Conservation (phyloP, 352 stramenopile genomes). For the Globisporangium sylvaticum region DNA sequence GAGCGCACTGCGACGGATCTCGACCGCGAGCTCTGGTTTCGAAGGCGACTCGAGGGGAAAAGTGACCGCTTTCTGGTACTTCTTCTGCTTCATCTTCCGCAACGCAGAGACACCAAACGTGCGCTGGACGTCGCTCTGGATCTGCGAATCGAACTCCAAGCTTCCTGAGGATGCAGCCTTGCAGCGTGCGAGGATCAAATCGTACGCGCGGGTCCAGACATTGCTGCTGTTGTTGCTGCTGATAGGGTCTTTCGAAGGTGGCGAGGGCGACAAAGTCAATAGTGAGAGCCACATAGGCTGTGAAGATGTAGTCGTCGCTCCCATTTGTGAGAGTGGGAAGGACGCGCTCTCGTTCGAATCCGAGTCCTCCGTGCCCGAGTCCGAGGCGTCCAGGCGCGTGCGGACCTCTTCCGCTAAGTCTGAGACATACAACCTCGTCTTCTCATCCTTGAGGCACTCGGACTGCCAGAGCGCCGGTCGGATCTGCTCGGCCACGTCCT, state of each 20-base stretch:
- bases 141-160: constrained; percentile 63
- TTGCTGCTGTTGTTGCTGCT: background rate
- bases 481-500: constrained; percentile 6
- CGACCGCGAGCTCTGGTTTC: constrained; percentile 17
- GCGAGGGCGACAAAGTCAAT: background rate
- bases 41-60: background rate
- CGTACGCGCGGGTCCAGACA: constrained; percentile 36
- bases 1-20: constrained; percentile 35
- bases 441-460: constrained; percentile 44
- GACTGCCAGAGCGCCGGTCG: constrained; percentile 40
- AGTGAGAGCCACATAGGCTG: constrained; percentile 16
- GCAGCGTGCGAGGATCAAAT: constrained; percentile 45
- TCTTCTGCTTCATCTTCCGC: constrained; percentile 27
- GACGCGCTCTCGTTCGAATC: constrained; percentile 2
- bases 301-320: background rate
- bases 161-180: constrained; percentile 17
- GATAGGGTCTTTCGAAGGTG: constrained; percentile 10
- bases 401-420: constrained; percentile 57
- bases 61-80: constrained; percentile 14
- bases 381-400: constrained; percentile 32
- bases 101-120: constrained; percentile 65
- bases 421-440: constrained; percentile 38
- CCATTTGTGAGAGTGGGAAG: background rate
- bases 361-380: constrained; percentile 21
- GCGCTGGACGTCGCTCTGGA: constrained; percentile 56